A percentile compares a stretch with the other conserved stretches of the same genome.
phyloP scores from a whole-genome alignment of 192 early-diverging fungal species.

The Coemansia sp. region DNA sequence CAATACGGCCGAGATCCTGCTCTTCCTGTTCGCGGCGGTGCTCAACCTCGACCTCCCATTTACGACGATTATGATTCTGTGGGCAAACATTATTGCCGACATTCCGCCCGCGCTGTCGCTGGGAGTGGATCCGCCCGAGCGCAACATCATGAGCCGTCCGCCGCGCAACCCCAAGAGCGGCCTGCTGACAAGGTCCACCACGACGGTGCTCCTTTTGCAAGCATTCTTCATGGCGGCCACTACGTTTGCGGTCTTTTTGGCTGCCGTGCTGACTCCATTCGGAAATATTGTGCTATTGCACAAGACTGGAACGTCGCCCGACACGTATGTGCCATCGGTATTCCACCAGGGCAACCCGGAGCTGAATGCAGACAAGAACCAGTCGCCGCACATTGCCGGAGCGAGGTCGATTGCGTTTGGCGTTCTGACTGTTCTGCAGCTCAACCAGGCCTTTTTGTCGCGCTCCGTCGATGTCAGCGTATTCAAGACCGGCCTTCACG shows the following conservation, averaged over 20 bases:
- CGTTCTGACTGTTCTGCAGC: conserved; percentile 84
- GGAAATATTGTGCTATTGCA: conserved; percentile 32
- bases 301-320: conserved; percentile 17
- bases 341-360: conserved; percentile 53
- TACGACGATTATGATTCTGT: conserved; percentile 92
- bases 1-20: conserved; percentile 94
- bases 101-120: conserved; percentile 95
- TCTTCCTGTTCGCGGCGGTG: conserved; percentile 78
- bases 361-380: conserved; percentile 43
- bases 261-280: conserved; percentile 57
- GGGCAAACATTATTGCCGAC: conserved; percentile 98
- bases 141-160: conserved; percentile 79
- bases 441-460: conserved; percentile 87
- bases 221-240: conserved; percentile 69
- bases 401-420: conserved; percentile 68
- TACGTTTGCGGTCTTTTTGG: conserved; percentile 66
- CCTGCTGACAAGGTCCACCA: conserved; percentile 70
- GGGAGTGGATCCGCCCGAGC: conserved; percentile 88
- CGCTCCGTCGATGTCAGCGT: conserved; percentile 72
- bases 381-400: conserved; percentile 49
- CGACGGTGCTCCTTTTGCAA: conserved; percentile 71
- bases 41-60: conserved; percentile 85
- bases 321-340: conserved; percentile 46
- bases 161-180: conserved; percentile 79
- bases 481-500: conserved; percentile 73